Conservation (phyloP, 2,329 filamentous ascomycete species). For the Pseudogymnoascus sp. region DNA sequence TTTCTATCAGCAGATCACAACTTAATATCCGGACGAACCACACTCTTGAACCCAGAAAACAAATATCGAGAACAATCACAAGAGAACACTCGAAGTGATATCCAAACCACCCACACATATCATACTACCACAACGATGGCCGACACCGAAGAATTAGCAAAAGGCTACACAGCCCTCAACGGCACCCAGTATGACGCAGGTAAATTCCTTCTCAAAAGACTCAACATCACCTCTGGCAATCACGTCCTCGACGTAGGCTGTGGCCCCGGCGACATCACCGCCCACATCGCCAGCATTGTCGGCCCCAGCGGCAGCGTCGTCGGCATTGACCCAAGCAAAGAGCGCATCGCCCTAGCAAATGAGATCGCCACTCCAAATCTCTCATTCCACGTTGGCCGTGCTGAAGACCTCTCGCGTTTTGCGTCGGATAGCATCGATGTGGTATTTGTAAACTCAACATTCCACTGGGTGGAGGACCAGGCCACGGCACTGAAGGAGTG, state of each 20-base stretch:
- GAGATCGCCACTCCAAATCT: slow-evolving; percentile 23
- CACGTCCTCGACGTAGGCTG: slow-evolving; percentile 30
- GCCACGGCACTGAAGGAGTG: slow-evolving; percentile 20
- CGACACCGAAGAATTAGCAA: slow-evolving; percentile 25
- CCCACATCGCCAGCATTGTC: slow-evolving; percentile 21
- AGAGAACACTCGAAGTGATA: neutral
- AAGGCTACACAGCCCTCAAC: slow-evolving; percentile 23
- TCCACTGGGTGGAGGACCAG: slow-evolving; percentile 27
- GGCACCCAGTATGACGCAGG: slow-evolving; percentile 23
- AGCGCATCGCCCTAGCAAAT: neutral
- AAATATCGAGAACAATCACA: neutral
- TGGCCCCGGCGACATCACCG: slow-evolving; percentile 28
- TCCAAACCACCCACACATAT: neutral
- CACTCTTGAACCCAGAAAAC: neutral
- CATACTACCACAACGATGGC: neutral
- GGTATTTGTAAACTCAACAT: slow-evolving; percentile 24
- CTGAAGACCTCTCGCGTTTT: slow-evolving; percentile 25
- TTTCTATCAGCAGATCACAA: neutral
- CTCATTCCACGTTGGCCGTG: slow-evolving; percentile 21
- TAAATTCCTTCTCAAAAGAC: slow-evolving; percentile 22
- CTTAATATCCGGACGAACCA: neutral
- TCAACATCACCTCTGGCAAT: slow-evolving; percentile 19
- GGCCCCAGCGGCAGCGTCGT: slow-evolving; percentile 16
- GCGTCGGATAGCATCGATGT: slow-evolving; percentile 21
- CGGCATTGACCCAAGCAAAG: slow-evolving; percentile 31